Base-by-base conservation (phyloP, 768 basidiomycete species). In the Hortiboletus flavorubellus region DNA sequence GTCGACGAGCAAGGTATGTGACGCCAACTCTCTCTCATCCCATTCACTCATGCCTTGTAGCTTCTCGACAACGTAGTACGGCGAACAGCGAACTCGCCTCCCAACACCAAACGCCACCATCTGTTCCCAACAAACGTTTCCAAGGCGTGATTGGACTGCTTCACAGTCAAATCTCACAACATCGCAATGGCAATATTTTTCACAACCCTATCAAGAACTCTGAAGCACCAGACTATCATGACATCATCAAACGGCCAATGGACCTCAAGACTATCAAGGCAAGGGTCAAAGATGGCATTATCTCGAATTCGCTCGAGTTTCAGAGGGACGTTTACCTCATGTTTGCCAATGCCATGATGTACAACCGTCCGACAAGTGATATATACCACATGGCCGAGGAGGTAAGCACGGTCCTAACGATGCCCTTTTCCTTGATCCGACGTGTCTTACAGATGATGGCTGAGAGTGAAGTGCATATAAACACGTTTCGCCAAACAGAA, bases 341-440 rank as follows among this genome's bases (percentile, higher is more conserved):
- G 88, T 96, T 97, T 71, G 90, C 93, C 8, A 98, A 98, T 69
- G 91, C 96, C 5, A 87, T 96, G 84, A 93, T 98, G 89, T 98
- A 93, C 70, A 98, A 98, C 60, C 77, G 87, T 45, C 89, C 91
- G 1, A 84, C 84, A 5, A 89, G 87, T 15, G 90, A 92, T 66
- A 87, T 96, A n/a, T 84, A 87, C 59, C 78, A 77, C 49, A 96
- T 95, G 91, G 91, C 95, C 7, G 85, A 92, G 68, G 91, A 94
- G 77, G 93, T 94, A 66, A 72, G 87, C 41, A 53, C 31, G 18
- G 18, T 42, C 34, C 30, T 15, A n/a, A 47, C n/a, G 49, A 38
- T 45, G 42, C 8, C 49, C 47, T 48, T 49, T 21, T 8, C 18
- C 10, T 53, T 54, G 35, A 49, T 41, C 42, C 45, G 10, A 56